Conservation (phyloP, 495 filamentous ascomycete genomes). For the Penicillium antarcticum region DNA sequence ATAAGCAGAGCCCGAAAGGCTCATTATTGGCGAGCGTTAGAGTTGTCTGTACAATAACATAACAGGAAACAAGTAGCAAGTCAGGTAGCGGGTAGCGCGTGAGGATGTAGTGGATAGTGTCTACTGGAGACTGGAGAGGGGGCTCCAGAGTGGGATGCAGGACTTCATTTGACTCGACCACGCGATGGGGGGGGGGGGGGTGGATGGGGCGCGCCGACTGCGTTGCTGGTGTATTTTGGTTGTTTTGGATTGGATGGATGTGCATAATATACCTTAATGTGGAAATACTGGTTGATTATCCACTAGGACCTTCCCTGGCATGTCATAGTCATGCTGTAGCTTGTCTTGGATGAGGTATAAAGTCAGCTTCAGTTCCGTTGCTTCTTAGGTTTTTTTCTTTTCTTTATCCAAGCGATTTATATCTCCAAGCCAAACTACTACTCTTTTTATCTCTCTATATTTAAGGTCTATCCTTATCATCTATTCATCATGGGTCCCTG, state of each 20-base stretch:
- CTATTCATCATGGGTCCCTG: conserved; percentile 42
- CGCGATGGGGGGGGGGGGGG: conserved; percentile 13
- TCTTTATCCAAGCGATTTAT: not conserved
- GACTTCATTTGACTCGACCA: conserved; percentile 26
- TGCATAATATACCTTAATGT: not conserved
- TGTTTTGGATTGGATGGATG: not conserved
- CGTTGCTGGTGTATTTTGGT: not conserved
- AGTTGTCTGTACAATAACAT: conserved; percentile 1
- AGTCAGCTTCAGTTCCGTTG: conserved; percentile 7
- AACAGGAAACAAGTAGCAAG: no score
- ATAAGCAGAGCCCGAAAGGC: not conserved
- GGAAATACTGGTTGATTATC: not conserved
- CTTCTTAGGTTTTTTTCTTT: not conserved
- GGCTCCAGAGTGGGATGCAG: conserved; percentile 4
- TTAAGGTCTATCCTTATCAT: conserved; percentile 17
- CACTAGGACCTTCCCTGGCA: not conserved
- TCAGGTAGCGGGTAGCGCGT: conserved; percentile 27
- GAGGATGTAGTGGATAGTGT: conserved; percentile 3
- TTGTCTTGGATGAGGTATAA: conserved; percentile 15
- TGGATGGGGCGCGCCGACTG: conserved; percentile 9
- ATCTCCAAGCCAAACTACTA: conserved; percentile 1
- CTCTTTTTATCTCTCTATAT: not conserved
- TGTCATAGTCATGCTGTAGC: not conserved
- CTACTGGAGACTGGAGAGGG: conserved; percentile 4
- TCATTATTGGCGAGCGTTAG: conserved; percentile 19